A percentile compares a stretch with the other conserved stretches of the same genome.
Conservation (phyloP, 768 basidiomycete genomes). For the Auriscalpium orientale region DNA sequence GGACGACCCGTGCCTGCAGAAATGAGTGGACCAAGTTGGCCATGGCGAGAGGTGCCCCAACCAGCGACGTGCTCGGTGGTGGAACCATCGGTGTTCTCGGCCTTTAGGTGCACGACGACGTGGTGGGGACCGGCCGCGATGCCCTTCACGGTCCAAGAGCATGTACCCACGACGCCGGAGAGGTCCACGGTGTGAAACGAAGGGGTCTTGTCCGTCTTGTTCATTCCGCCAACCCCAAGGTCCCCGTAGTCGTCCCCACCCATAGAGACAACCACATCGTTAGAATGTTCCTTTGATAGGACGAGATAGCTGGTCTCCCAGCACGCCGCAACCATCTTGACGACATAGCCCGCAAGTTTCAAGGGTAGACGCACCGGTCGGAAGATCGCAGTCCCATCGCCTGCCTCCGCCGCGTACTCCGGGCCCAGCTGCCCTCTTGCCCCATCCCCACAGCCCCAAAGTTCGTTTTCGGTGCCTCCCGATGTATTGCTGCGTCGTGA, state of each 20-base stretch:
- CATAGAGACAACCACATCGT: constrained; percentile 64
- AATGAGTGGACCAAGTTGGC: constrained; percentile 57
- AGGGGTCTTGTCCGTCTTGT: constrained; percentile 3
- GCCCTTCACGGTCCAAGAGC: constrained; percentile 27
- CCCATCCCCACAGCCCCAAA: constrained; percentile 78
- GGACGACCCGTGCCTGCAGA: constrained; percentile 16
- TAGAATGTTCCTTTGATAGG: constrained; percentile 33
- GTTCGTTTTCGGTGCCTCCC: constrained; percentile 20
- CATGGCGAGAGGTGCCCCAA: constrained; percentile 83
- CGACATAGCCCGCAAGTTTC: constrained; percentile 34
- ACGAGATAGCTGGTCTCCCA: constrained; percentile 86
- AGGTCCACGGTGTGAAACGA: constrained; percentile 38
- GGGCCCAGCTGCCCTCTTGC: constrained; percentile 65
- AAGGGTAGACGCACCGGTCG: constrained; percentile 37
- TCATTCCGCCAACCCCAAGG: constrained; percentile 46
- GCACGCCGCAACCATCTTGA: constrained; percentile 48
- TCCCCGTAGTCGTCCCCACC: constrained; percentile 84
- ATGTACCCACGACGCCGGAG: constrained; percentile 16
- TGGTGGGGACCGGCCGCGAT: constrained; percentile 69
- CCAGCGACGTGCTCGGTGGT: constrained; percentile 39
- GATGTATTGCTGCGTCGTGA: constrained; percentile 16
- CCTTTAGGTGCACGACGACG: constrained; percentile 41
- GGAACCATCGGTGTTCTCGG: constrained; percentile 17
- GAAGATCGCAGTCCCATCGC: constrained; percentile 32
- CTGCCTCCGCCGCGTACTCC: constrained; percentile 19